These are phyloP conservation scores for Pseudocercospora fuligena DNA, from an alignment of 2,329 filamentous ascomycete species.

Conservation along the genomic window DNA sequence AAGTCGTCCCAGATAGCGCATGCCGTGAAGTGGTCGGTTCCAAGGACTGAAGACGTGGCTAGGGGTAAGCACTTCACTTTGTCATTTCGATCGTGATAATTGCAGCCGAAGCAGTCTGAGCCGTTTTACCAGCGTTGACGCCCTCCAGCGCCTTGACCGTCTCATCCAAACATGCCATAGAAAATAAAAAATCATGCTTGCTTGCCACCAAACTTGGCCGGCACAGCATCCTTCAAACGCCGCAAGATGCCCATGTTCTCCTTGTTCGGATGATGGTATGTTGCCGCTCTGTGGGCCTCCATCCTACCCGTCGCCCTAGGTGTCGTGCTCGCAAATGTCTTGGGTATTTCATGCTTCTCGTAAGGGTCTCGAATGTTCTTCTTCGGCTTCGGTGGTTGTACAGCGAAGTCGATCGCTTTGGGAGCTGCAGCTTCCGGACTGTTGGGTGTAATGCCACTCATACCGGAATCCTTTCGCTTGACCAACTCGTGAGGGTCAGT, in stretches of 20 bases:
- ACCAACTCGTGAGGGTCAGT: conserved; percentile 17
- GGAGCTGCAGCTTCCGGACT: conserved; percentile 32
- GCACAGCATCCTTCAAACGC: conserved; percentile 29
- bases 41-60: not conserved
- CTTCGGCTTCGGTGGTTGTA: conserved; percentile 11
- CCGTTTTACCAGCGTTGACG: conserved; percentile 8
- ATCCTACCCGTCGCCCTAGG: conserved; percentile 13
- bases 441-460: conserved; percentile 25
- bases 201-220: conserved; percentile 18
- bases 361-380: conserved; percentile 19
- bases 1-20: too few species aligned
- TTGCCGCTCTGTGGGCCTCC: conserved; percentile 18
- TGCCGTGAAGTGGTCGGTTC: not conserved
- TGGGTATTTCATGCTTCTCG: conserved; percentile 27
- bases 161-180: not conserved
- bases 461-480: conserved; percentile 38
- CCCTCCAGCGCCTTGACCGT: conserved; percentile 4
- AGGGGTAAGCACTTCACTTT: not conserved
- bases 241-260: conserved; percentile 30
- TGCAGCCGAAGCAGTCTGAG: conserved; percentile 6
- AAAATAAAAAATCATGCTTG: conserved; percentile 10
- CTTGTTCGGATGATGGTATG: conserved; percentile 27
- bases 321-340: conserved; percentile 13
- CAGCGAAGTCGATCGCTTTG: conserved; percentile 34
- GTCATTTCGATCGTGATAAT: not conserved